These are phyloP conservation scores for Apostasia ramifera DNA, from an alignment of 106 monocot species.

Conservation along the genomic window DNA sequence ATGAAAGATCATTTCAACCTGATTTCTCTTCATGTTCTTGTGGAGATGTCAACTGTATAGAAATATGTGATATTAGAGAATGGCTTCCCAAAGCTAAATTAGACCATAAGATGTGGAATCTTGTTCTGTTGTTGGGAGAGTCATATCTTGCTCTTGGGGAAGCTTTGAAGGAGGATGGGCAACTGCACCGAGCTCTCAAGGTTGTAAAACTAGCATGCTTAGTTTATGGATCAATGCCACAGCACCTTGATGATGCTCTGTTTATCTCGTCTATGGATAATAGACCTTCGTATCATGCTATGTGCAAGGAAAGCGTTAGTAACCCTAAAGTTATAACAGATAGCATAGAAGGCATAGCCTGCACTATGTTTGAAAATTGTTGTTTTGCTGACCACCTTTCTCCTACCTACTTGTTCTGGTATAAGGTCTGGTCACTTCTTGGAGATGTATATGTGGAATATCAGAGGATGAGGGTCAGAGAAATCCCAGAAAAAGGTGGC, in stretches of 20 bases:
- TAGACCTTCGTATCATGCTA: conserved; percentile 20
- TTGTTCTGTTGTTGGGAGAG: conserved; percentile 91
- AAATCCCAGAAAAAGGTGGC: conserved; percentile 20
- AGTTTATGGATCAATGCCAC: conserved; percentile 97
- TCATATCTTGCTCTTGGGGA: conserved; percentile 95
- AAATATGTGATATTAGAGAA: conserved; percentile 93
- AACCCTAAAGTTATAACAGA: conserved; percentile 18
- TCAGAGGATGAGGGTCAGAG: conserved; percentile 38
- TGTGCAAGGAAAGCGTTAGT: conserved; percentile 10
- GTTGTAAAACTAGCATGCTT: conserved; percentile 86
- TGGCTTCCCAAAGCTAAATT: conserved; percentile 94
- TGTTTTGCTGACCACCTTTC: conserved; percentile 20
- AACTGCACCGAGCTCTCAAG: conserved; percentile 64
- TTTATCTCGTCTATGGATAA: conserved; percentile 84
- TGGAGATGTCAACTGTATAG: conserved; percentile 91
- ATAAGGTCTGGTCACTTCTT: conserved; percentile 83
- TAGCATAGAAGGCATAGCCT: conserved; percentile 11
- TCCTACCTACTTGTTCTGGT: conserved; percentile 74
- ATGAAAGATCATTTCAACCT: conserved; percentile 24
- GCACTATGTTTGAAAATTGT: conserved; percentile 13
- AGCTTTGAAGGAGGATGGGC: conserved; percentile 77
- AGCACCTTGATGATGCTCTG: conserved; percentile 63
- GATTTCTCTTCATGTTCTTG: conserved; percentile 65
- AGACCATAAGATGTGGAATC: conserved; percentile 95
- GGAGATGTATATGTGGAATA: conserved; percentile 87